phyloP scores from a whole-genome alignment of 441 rosid species.

The Arabidopsis lyrata region DNA sequence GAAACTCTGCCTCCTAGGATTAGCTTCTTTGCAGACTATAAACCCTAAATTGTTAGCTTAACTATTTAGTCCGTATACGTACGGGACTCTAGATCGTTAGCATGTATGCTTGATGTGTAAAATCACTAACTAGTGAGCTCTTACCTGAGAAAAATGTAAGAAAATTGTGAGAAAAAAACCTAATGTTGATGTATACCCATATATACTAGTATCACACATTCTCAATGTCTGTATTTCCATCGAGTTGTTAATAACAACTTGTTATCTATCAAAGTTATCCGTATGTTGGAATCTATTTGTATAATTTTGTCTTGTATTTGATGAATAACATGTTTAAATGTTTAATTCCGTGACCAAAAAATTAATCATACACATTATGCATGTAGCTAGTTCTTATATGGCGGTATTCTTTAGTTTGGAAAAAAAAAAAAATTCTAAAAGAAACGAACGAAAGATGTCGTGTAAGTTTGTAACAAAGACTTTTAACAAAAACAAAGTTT shows the following conservation, averaged over 20 bases:
- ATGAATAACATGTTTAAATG: not conserved
- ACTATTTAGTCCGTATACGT: conserved; percentile 30
- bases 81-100: conserved; percentile 31
- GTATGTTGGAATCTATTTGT: not conserved
- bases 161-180: not conserved
- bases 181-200: not conserved
- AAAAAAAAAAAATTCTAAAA: too few relatives aligned
- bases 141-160: conserved; percentile 16
- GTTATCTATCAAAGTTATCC: not conserved
- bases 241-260: too few relatives aligned
- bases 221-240: not conserved
- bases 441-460: conserved; percentile 23
- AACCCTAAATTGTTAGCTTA: conserved; percentile 22
- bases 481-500: too few relatives aligned
- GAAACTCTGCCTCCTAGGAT: conserved; percentile 48
- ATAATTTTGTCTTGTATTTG: not conserved
- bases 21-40: conserved; percentile 9
- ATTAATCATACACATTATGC: too few relatives aligned
- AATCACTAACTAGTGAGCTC: conserved; percentile 30
- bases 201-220: not conserved
- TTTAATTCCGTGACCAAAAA: not conserved
- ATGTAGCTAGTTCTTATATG: too few relatives aligned
- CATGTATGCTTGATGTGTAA: conserved; percentile 34
- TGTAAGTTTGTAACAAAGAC: not conserved
- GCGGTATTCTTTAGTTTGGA: too few relatives aligned